Conservation (phyloP, 257 asterid genomes). For the Anisodus acutangulus region DNA sequence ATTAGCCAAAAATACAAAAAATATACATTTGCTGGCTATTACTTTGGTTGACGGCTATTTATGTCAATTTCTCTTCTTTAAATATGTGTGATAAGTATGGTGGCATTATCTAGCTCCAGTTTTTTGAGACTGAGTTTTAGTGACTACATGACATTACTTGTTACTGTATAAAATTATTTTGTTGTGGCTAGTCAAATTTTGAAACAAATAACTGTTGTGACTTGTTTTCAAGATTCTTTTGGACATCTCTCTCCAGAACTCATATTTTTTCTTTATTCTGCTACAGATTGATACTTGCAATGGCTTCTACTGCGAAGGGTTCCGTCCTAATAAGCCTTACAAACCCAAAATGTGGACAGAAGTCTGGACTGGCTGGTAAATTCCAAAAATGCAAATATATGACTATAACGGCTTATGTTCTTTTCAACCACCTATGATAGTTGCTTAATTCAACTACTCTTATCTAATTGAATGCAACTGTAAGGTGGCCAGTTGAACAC, state of each 20-base stretch:
- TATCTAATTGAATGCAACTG: background rate
- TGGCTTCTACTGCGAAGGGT: slow-evolving; percentile 88
- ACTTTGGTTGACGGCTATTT: too few relatives aligned
- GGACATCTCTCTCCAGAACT: background rate
- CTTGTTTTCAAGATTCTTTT: background rate
- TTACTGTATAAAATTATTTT: too few relatives aligned
- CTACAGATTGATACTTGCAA: slow-evolving; percentile 87
- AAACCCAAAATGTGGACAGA: slow-evolving; percentile 98
- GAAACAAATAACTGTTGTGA: background rate
- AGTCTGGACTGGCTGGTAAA: slow-evolving; percentile 92
- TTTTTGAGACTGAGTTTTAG: too few relatives aligned
- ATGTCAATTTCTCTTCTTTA: too few relatives aligned
- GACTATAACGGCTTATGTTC: background rate
- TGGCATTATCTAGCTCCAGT: too few relatives aligned
- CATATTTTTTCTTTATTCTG: background rate
- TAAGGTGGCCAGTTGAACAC: too few relatives aligned
- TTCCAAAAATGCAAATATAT: background rate
- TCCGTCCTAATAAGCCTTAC: slow-evolving; percentile 68
- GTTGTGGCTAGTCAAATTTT: background rate
- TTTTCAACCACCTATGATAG: background rate
- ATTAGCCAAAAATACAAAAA: too few relatives aligned
- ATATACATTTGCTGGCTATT: too few relatives aligned
- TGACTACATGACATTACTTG: too few relatives aligned
- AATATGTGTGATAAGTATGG: too few relatives aligned
- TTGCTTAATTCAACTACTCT: slow-evolving; percentile 10